Percentiles rank a stretch among this genome's conserved stretches.
phyloP scores from a whole-genome alignment of 78 protist species.

The Emiliania huxleyi region DNA sequence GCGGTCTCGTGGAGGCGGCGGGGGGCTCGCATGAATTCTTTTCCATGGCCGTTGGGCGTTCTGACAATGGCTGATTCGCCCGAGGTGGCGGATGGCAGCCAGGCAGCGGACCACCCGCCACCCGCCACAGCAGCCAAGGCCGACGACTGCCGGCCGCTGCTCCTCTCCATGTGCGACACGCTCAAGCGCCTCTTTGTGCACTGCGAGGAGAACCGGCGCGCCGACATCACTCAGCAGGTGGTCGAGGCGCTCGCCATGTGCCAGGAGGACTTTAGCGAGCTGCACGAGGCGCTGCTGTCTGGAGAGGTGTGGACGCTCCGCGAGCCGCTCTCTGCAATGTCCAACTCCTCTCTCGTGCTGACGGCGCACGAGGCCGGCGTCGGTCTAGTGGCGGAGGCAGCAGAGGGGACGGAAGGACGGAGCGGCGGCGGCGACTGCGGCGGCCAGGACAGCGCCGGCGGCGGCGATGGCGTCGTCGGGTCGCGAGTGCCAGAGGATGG shows the following conservation, averaged over 20 bases:
- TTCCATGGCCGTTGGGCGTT: no score
- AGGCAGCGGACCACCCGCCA: no score
- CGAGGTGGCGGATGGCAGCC: no score
- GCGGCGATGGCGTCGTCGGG: not conserved
- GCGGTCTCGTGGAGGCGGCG: no score
- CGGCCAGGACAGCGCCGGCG: not conserved
- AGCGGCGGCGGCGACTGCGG: not conserved
- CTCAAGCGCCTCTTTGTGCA: not conserved
- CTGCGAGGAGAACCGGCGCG: not conserved
- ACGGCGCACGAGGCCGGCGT: not conserved
- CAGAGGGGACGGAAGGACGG: not conserved
- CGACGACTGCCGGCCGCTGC: not conserved
- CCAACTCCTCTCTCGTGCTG: not conserved
- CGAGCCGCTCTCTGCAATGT: not conserved
- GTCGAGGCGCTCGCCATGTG: constrained; percentile 10
- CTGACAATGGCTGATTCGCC: no score
- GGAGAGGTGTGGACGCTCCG: not conserved
- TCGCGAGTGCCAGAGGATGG: no score
- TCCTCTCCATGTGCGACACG: not conserved
- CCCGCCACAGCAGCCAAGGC: no score
- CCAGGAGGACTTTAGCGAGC: not conserved
- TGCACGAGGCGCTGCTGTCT: not conserved
- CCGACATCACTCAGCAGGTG: not conserved
- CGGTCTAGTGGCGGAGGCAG: not conserved
- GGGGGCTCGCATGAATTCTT: no score